Conservation (phyloP, 768 basidiomycete species). For the Psilocybe sp. region DNA sequence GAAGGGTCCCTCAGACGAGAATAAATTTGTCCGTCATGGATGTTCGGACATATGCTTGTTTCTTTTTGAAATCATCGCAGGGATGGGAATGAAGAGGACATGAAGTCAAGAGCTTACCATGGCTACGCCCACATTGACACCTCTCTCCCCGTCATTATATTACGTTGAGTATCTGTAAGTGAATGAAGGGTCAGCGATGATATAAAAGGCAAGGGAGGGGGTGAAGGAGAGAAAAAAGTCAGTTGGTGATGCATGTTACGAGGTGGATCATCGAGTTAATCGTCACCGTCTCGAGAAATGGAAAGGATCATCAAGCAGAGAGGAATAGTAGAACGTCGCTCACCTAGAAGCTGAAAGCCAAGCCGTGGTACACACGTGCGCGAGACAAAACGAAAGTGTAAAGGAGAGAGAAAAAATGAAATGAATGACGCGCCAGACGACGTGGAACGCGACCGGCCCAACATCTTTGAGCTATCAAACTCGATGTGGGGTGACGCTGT, state of each 20-base stretch:
- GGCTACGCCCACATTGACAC: background rate
- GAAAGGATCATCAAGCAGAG: conserved; percentile 60
- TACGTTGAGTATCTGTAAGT: conserved; percentile 1
- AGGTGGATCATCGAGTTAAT: conserved; percentile 66
- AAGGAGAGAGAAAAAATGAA: background rate
- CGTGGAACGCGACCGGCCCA: background rate
- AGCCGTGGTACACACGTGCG: no score
- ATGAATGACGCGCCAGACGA: background rate
- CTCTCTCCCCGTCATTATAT: background rate
- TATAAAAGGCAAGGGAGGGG: background rate
- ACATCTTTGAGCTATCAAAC: no score
- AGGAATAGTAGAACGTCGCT: conserved; percentile 17
- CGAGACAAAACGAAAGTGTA: no score
- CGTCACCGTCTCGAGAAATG: conserved; percentile 75
- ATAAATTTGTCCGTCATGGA: conserved; percentile 20
- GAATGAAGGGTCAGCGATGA: background rate
- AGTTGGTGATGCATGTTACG: conserved; percentile 78
- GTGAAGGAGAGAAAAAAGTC: conserved; percentile 29
- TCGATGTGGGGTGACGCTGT: no score
- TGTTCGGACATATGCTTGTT: conserved; percentile 26
- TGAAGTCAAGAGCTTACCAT: conserved; percentile 5
- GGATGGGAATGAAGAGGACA: conserved; percentile 1
- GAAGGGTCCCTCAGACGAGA: conserved; percentile 18
- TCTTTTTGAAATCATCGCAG: conserved; percentile 20
- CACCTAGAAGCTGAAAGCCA: conserved; percentile 21